A percentile compares a stretch with the other conserved stretches of the same genome.
phyloP scores from a whole-genome alignment of 2,329 filamentous ascomycete species.

The Coleophoma eucalyptorum region DNA sequence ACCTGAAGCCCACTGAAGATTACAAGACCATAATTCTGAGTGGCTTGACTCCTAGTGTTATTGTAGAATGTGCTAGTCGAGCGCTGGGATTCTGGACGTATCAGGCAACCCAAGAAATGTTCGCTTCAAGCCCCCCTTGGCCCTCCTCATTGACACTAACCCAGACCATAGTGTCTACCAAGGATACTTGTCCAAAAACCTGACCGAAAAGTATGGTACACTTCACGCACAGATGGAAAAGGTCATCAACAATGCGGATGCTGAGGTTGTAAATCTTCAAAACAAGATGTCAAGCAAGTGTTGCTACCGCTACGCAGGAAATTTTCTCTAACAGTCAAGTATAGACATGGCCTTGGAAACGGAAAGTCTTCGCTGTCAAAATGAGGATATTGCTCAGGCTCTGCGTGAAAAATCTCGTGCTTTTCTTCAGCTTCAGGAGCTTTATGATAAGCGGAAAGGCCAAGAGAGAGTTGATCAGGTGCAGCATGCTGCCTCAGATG shows the following conservation, averaged over 20 bases:
- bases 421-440: conserved; percentile 63
- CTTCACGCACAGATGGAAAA: conserved; percentile 68
- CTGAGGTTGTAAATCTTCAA: conserved; percentile 64
- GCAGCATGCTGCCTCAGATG: conserved; percentile 48
- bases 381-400: conserved; percentile 64
- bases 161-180: conserved; percentile 61
- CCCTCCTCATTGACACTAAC: conserved; percentile 13
- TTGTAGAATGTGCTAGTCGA: conserved; percentile 83
- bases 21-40: conserved; percentile 86
- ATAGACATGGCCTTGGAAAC: conserved; percentile 57
- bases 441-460: conserved; percentile 58
- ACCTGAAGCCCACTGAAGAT: conserved; percentile 77
- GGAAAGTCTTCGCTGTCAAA: conserved; percentile 62
- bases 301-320: background rate
- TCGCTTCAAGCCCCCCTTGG: conserved; percentile 17
- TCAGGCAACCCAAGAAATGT: conserved; percentile 83
- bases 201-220: conserved; percentile 67
- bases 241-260: conserved; percentile 70
- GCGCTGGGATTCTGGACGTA: conserved; percentile 84
- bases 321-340: conserved; percentile 6
- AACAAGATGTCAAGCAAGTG: conserved; percentile 57
- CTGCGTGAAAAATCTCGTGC: conserved; percentile 69
- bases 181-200: conserved; percentile 65
- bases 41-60: conserved; percentile 73
- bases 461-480: conserved; percentile 51